Percentiles rank a stretch among this genome's conserved stretches.
These are phyloP conservation scores for Russula sp. DNA, from an alignment of 768 basidiomycete genomes.

Conservation along the genomic window DNA sequence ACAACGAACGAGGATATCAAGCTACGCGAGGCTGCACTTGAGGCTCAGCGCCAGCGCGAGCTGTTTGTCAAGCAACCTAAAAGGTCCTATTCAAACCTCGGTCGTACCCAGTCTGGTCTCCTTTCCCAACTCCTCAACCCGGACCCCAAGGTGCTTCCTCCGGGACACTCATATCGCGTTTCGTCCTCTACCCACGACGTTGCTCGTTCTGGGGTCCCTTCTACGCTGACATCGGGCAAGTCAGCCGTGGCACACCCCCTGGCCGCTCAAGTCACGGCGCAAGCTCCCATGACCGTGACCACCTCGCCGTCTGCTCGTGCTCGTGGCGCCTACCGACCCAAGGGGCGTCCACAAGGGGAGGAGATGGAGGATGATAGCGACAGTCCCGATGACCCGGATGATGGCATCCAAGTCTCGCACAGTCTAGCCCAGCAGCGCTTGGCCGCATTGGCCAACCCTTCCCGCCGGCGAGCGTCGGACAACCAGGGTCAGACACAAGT, in stretches of 20 bases:
- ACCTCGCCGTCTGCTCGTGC: constrained; percentile 11
- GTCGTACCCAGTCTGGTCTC: constrained; percentile 47
- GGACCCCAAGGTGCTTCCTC: constrained; percentile 51
- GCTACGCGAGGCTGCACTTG: constrained; percentile 48
- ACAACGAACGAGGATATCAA: constrained; percentile 25
- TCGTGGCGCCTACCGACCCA: constrained; percentile 47
- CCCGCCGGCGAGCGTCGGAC: constrained; percentile 35
- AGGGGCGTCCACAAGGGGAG: constrained; percentile 53
- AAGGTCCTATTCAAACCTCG: constrained; percentile 54
- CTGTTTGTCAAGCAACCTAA: constrained; percentile 68
- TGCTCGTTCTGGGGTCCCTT: constrained; percentile 30
- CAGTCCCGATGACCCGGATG: constrained; percentile 45
- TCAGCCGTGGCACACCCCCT: constrained; percentile 54
- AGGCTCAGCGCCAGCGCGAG: constrained; percentile 58
- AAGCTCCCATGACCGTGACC: constrained; percentile 18
- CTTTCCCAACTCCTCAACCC: constrained; percentile 69
- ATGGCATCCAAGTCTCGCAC: constrained; percentile 49
- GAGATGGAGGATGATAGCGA: constrained; percentile 61
- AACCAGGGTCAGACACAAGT: constrained; percentile 18
- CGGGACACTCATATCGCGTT: constrained; percentile 49
- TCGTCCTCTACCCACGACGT: constrained; percentile 45
- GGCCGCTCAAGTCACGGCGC: constrained; percentile 41
- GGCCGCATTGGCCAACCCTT: constrained; percentile 42
- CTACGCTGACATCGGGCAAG: constrained; percentile 41
- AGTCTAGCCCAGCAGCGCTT: constrained; percentile 66